These are phyloP conservation scores for Pseudogymnoascus sp. DNA, from an alignment of 2,329 filamentous ascomycete species.

Conservation along the genomic window DNA sequence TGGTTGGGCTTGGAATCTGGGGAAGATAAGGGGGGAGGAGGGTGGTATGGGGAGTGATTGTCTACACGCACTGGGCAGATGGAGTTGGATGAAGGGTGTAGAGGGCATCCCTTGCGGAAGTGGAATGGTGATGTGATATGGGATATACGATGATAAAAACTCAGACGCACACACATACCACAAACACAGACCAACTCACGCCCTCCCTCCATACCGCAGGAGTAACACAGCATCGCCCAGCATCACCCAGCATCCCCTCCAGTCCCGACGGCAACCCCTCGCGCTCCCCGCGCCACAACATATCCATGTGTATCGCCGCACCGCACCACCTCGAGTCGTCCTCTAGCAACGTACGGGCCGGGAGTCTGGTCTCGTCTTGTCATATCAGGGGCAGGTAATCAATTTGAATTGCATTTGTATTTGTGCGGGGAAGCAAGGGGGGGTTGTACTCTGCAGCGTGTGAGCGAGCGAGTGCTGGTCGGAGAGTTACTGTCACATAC, in stretches of 20 bases:
- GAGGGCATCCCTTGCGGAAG: not conserved
- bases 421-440: not conserved
- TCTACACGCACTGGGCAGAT: too few species aligned
- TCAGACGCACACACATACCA: not conserved
- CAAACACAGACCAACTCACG: not conserved
- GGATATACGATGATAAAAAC: not conserved
- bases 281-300: not conserved
- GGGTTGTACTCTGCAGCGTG: not conserved
- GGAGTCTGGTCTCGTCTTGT: not conserved
- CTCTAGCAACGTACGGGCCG: not conserved
- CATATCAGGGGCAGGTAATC: not conserved
- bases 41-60: not conserved
- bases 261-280: not conserved
- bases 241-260: not conserved
- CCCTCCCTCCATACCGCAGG: not conserved
- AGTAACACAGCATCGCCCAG: not conserved
- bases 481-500: not conserved
- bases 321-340: too few species aligned
- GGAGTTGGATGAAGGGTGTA: not conserved
- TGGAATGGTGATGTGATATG: not conserved
- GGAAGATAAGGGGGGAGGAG: not conserved
- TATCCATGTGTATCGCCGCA: not conserved
- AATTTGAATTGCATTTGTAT: not conserved
- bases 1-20: not conserved
- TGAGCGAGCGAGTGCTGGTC: not conserved